Percentiles rank a stretch among this genome's conserved stretches.
Conservation (phyloP, 495 filamentous ascomycete species). For the Neurospora cerealis region DNA sequence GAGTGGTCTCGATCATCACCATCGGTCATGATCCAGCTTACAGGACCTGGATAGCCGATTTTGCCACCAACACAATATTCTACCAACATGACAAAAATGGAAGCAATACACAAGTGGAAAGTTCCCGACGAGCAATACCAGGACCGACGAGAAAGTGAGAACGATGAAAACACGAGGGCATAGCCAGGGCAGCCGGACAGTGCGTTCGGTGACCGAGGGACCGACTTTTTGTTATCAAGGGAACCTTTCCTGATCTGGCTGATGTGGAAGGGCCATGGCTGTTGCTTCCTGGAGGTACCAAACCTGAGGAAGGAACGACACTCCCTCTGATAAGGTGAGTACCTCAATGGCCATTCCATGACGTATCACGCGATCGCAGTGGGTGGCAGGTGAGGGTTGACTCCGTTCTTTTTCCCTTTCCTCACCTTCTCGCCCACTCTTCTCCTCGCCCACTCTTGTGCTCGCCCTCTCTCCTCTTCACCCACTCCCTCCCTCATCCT, state of each 20-base stretch:
- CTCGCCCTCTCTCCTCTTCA: background rate
- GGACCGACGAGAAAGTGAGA: background rate
- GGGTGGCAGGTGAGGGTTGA: background rate
- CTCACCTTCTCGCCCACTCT: too few relatives aligned
- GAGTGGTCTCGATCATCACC: background rate
- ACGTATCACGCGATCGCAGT: background rate
- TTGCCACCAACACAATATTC: background rate
- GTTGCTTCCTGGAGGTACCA: background rate
- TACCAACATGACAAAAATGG: background rate
- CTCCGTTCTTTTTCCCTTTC: background rate
- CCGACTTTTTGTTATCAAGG: too few relatives aligned
- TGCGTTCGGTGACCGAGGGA: too few relatives aligned
- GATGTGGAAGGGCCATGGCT: background rate
- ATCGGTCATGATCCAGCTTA: background rate
- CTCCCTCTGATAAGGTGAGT: background rate
- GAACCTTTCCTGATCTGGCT: background rate
- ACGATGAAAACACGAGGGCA: background rate
- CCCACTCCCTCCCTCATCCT: background rate
- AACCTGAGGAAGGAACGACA: background rate
- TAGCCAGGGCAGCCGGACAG: background rate
- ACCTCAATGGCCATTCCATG: background rate
- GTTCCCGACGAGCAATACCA: too few relatives aligned
- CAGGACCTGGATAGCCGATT: background rate
- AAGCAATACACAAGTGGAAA: too few relatives aligned
- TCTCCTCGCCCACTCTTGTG: background rate